These are phyloP conservation scores for Hanseniaspora gamundiae DNA, from an alignment of 1,139 yeast genomes.

Conservation along the genomic window DNA sequence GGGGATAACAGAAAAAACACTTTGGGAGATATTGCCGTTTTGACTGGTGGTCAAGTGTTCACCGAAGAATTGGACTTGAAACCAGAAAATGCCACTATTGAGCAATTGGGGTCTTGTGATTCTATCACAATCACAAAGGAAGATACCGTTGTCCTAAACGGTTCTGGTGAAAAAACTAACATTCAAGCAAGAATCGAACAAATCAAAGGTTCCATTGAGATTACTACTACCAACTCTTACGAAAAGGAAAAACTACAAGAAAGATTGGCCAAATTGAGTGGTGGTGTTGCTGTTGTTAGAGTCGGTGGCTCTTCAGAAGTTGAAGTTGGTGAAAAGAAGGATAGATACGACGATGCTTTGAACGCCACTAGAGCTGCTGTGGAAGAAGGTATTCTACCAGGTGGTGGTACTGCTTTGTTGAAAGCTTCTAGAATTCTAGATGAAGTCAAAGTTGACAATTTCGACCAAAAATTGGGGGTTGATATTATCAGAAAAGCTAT, in stretches of 20 bases:
- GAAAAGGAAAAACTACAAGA: constrained; percentile 97
- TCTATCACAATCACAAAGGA: constrained; percentile 92
- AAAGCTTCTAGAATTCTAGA: constrained; percentile 85
- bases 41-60: constrained; percentile 96
- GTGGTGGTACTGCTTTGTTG: constrained; percentile 98
- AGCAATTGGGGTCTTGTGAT: constrained; percentile 86
- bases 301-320: constrained; percentile 98
- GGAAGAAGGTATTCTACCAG: constrained; percentile 98
- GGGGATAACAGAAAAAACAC: constrained; percentile 99
- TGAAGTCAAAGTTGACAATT: constrained; percentile 72
- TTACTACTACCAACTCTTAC: constrained; percentile 77
- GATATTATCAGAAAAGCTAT: constrained; percentile 92
- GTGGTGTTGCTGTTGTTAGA: constrained; percentile 98
- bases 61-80: constrained; percentile 96
- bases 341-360: constrained; percentile 97
- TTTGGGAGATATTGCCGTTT: constrained; percentile 91
- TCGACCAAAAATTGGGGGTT: constrained; percentile 97
- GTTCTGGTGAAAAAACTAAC: constrained; percentile 86
- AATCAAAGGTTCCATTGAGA: constrained; percentile 71
- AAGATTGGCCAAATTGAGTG: constrained; percentile 94
- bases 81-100: constrained; percentile 92
- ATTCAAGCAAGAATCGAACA: constrained; percentile 91
- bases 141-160: constrained; percentile 91
- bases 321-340: constrained; percentile 99
- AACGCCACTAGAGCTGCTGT: constrained; percentile 99